Conservation (phyloP, 306 rosid genomes). For the Quercus bicolor region DNA sequence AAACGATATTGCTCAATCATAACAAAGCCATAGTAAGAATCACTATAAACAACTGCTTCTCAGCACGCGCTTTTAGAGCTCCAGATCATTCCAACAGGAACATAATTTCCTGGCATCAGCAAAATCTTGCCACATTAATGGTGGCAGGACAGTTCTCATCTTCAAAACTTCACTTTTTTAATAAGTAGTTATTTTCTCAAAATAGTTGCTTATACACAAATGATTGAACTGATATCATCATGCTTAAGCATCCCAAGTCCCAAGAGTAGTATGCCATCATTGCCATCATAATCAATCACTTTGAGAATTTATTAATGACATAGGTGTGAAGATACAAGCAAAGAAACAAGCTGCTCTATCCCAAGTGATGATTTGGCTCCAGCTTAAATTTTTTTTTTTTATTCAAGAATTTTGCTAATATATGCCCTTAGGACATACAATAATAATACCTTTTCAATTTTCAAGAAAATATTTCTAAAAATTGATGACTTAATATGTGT, state of each 20-base stretch:
- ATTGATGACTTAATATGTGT: accelerated
- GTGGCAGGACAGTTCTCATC: neutral
- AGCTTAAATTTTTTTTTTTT: too few relatives aligned
- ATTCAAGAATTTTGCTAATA: too few relatives aligned
- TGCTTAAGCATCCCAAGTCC: neutral
- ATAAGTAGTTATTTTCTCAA: neutral
- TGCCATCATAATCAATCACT: neutral
- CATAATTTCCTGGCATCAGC: neutral
- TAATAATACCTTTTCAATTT: too few relatives aligned
- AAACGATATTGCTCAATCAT: too few relatives aligned
- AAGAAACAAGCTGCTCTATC: neutral
- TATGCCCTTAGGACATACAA: too few relatives aligned
- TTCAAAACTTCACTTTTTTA: neutral
- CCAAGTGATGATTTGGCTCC: neutral
- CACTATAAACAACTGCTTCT: neutral
- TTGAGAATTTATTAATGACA: neutral
- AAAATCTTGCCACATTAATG: too few relatives aligned
- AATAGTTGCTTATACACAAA: neutral
- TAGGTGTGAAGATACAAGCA: neutral
- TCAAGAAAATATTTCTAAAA: too few relatives aligned
- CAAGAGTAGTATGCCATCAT: neutral
- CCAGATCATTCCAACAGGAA: neutral
- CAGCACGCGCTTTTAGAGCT: neutral
- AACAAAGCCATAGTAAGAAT: neutral
- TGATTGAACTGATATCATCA: neutral